Percentiles rank a stretch among this genome's conserved stretches.
Evolutionary conservation across 2,329 filamentous ascomycete genomes (phyloP).

Genomic region (Trichoderma sp.): DNA sequence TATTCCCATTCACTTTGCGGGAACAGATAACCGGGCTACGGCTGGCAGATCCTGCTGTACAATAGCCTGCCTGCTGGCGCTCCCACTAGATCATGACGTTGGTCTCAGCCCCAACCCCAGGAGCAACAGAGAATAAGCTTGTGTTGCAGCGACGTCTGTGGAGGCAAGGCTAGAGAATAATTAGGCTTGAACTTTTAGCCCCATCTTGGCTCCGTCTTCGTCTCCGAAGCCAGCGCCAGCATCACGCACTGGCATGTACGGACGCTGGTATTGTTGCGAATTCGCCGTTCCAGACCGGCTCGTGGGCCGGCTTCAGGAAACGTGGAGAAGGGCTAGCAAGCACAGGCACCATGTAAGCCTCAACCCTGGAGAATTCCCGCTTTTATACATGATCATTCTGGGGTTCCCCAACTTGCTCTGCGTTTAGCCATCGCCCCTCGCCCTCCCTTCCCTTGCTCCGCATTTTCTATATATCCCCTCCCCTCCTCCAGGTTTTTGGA

Average conservation of each 20-base stretch:
- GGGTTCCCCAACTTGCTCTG: slow-evolving; percentile 14
- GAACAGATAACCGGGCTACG: not conserved
- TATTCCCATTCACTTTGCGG: not conserved
- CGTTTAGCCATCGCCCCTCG: not conserved
- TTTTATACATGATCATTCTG: slow-evolving; percentile 7
- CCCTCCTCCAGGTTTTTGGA: not conserved
- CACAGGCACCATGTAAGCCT: slow-evolving; percentile 1
- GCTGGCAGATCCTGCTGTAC: not conserved
- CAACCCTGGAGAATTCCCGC: slow-evolving; percentile 13
- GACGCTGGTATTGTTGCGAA: not conserved
- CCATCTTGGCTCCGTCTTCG: not conserved
- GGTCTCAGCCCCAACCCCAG: not conserved
- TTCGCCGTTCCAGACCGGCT: not conserved
- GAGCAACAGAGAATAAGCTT: not conserved
- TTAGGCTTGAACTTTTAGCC: not conserved
- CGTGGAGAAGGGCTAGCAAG: not conserved
- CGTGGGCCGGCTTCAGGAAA: not conserved
- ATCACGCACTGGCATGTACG: not conserved
- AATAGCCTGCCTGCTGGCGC: not conserved
- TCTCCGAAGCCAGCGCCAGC: not conserved
- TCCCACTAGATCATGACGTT: not conserved
- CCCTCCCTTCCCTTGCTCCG: not conserved
- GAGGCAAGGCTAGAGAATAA: not conserved
- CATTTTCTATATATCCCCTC: slow-evolving; percentile 10
- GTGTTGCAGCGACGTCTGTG: not conserved